Evolutionary conservation across 148 eudicot genomes (phyloP), one percentile per base, ranked within the genome.

Genomic region (Talinum fruticosum): DNA sequence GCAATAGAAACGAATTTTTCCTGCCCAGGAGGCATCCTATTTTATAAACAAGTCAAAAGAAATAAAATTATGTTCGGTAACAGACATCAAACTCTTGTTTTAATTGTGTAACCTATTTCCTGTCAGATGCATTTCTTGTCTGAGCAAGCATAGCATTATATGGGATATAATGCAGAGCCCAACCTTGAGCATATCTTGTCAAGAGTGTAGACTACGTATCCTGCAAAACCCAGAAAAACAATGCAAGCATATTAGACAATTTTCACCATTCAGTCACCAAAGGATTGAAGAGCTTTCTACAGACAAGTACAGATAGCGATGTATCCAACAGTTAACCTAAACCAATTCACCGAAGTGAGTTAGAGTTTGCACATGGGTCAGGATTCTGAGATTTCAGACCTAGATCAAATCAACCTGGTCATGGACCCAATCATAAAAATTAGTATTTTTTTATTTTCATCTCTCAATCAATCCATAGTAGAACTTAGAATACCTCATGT

Each of bases 161-260:
- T 37, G 15, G 29, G 13, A 14, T 72, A 53, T 37, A 51, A 37
- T 72, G 28, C 26, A 38, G 28, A 44, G 70, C 44, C 44, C 21
- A 73, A 91, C 98, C 95, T 92, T 79, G 88, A 57, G 54, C 90
- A 87, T 66, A 92, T 62, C 80, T 86, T 94, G 77, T 92, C 98
- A 68, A 92, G 83, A 21, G 77, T 77, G 78, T 86, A 94, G 78
- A 86, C 96, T 62, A 87, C 84, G 73, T 66, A 92, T 78, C 96
- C 98, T 94, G 91, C 71, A 79, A 75, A 72, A 37, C 21, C 45
- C 66, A 62, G 44, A 78, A 36, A 78, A 51, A 4, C 53, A 53
- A 76, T 38, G 34, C 23, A 71, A 64, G 57, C 45, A 37, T 10
- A 15, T 30, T 2, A 23, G 26, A 36, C 41, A 77, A 24, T 30